Conservation (phyloP, 768 basidiomycete genomes). For the Lactarius trivialis region DNA sequence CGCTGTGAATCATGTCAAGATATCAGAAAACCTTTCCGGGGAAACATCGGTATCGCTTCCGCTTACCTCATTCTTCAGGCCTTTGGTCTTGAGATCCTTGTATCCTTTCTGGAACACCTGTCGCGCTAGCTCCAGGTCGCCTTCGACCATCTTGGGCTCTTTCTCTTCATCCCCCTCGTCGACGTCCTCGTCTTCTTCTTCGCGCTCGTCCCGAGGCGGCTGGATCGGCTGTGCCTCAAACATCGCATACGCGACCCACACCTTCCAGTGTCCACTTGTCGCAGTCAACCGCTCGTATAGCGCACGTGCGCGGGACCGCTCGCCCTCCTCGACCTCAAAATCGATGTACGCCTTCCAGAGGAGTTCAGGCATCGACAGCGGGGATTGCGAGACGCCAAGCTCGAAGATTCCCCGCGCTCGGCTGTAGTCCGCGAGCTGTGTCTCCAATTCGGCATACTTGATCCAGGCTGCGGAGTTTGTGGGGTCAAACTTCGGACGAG, state of each 20-base stretch:
- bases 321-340: conserved; percentile 92
- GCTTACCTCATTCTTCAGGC: conserved; percentile 79
- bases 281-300: conserved; percentile 84
- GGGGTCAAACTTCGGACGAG: conserved; percentile 59
- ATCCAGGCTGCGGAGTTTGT: conserved; percentile 94
- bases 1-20: conserved; percentile 46
- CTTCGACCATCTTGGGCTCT: conserved; percentile 55
- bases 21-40: neutral
- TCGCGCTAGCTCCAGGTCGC: conserved; percentile 63
- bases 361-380: conserved; percentile 91
- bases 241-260: conserved; percentile 92
- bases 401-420: conserved; percentile 94
- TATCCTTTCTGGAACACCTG: conserved; percentile 84
- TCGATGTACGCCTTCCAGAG: conserved; percentile 96
- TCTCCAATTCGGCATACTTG: conserved; percentile 89
- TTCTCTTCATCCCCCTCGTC: conserved; percentile 41
- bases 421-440: conserved; percentile 75
- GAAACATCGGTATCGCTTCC: neutral
- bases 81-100: conserved; percentile 74
- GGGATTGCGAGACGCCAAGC: conserved; percentile 74
- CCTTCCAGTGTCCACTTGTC: conserved; percentile 90
- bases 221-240: conserved; percentile 82
- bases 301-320: conserved; percentile 74
- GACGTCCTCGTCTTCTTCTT: conserved; percentile 62
- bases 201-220: conserved; percentile 53